Conservation (phyloP, 495 filamentous ascomycete genomes). For the Letharia lupina region DNA sequence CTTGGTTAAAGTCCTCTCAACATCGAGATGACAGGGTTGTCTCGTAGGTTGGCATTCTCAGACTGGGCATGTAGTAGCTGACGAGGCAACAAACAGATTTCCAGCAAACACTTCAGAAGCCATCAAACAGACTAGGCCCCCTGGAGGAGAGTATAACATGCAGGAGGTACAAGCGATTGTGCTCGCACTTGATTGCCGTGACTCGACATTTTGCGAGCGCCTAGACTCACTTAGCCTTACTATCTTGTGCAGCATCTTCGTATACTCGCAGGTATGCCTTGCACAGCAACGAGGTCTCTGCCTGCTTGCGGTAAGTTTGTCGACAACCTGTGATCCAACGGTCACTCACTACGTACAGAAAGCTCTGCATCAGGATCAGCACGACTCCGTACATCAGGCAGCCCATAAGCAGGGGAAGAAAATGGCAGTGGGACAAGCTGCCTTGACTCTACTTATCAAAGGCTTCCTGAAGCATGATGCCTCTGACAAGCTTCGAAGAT, state of each 20-base stretch:
- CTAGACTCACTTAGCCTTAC: constrained; percentile 10
- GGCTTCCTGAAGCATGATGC: not conserved
- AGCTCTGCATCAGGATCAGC: constrained; percentile 7
- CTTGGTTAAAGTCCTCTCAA: not conserved
- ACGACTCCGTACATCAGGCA: not conserved
- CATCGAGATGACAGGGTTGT: not conserved
- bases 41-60: not conserved
- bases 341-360: constrained; percentile 7
- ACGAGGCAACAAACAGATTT: not conserved
- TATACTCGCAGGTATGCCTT: constrained; percentile 14
- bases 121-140: not conserved
- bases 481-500: constrained; percentile 14
- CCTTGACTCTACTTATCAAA: constrained; percentile 12
- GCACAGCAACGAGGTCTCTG: constrained; percentile 22
- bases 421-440: constrained; percentile 5
- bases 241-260: constrained; percentile 13
- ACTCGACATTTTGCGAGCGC: not conserved
- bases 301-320: constrained; percentile 18
- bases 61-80: not conserved
- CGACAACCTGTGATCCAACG: not conserved
- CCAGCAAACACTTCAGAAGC: not conserved
- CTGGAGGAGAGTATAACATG: not conserved
- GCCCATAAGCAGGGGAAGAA: constrained; percentile 10
- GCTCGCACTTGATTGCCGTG: not conserved
- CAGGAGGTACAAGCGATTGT: constrained; percentile 11